phyloP scores from a whole-genome alignment of 2,329 filamentous ascomycete species.

The Monosporascus sp. region DNA sequence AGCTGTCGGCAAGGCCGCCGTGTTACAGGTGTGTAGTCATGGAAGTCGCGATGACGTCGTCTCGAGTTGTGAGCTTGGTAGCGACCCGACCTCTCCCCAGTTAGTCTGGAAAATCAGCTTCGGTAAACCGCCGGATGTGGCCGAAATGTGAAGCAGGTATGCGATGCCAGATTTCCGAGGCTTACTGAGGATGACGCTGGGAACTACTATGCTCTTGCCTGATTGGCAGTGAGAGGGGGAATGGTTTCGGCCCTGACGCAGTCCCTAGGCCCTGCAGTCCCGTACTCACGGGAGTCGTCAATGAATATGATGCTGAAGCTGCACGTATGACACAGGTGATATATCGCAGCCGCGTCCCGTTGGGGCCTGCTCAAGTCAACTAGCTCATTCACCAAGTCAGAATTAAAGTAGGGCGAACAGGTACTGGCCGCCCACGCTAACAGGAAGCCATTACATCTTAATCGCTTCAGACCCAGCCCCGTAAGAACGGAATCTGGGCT shows the following conservation, averaged over 20 bases:
- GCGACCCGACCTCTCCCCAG: constrained; percentile 47
- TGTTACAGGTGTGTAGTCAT: constrained; percentile 64
- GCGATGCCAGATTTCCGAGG: constrained; percentile 34
- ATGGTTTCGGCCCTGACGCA: constrained; percentile 13
- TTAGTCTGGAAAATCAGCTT: constrained; percentile 59
- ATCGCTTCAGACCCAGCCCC: constrained; percentile 54
- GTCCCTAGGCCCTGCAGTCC: background rate
- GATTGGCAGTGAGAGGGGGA: background rate
- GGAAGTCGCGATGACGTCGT: constrained; percentile 44
- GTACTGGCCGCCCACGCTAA: constrained; percentile 39
- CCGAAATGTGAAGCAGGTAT: constrained; percentile 60
- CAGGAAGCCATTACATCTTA: constrained; percentile 51
- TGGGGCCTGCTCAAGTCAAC: constrained; percentile 36
- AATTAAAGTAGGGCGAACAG: background rate
- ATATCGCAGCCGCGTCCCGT: constrained; percentile 39
- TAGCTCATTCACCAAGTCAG: background rate
- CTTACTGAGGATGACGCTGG: background rate
- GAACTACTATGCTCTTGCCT: background rate
- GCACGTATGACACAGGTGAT: constrained; percentile 47
- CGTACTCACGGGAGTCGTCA: constrained; percentile 27
- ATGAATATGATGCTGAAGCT: constrained; percentile 39
- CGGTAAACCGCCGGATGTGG: constrained; percentile 58
- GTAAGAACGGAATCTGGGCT: constrained; percentile 52
- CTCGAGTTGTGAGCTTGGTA: constrained; percentile 40
- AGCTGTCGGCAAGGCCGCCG: constrained; percentile 58